Evolutionary conservation across 2,329 filamentous ascomycete genomes (phyloP).

Genomic region (Hysterium pulicare): DNA sequence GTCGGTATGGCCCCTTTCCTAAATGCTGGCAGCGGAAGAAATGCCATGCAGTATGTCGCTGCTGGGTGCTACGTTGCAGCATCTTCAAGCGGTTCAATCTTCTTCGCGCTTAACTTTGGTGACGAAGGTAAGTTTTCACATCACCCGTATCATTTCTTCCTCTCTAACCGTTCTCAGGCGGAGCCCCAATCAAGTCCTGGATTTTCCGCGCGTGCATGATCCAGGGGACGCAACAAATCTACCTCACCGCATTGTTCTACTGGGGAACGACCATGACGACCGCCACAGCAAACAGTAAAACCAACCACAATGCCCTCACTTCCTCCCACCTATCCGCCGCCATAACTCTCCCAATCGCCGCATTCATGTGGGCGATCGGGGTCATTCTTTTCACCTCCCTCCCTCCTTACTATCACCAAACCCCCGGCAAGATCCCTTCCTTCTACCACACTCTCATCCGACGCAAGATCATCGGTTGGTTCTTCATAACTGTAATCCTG

Average conservation of each 20-base stretch:
- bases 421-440: constrained; percentile 59
- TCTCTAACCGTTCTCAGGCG: constrained; percentile 17
- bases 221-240: constrained; percentile 63
- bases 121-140: constrained; percentile 46
- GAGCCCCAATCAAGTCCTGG: constrained; percentile 60
- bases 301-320: constrained; percentile 20
- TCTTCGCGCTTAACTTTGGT: constrained; percentile 64
- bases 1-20: constrained; percentile 59
- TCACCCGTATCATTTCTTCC: background rate
- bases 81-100: constrained; percentile 59
- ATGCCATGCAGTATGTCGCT: constrained; percentile 58
- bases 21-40: constrained; percentile 34
- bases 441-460: constrained; percentile 61
- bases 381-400: constrained; percentile 55
- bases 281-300: constrained; percentile 44
- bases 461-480: constrained; percentile 64
- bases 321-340: constrained; percentile 31
- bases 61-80: constrained; percentile 61
- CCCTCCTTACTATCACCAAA: constrained; percentile 62
- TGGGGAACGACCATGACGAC: constrained; percentile 58
- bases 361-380: constrained; percentile 56
- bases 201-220: constrained; percentile 62
- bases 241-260: constrained; percentile 62
- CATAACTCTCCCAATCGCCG: constrained; percentile 55
- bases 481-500: constrained; percentile 59